Base-by-base conservation (phyloP, 768 basidiomycete species). In the Mycena filopes region DNA sequence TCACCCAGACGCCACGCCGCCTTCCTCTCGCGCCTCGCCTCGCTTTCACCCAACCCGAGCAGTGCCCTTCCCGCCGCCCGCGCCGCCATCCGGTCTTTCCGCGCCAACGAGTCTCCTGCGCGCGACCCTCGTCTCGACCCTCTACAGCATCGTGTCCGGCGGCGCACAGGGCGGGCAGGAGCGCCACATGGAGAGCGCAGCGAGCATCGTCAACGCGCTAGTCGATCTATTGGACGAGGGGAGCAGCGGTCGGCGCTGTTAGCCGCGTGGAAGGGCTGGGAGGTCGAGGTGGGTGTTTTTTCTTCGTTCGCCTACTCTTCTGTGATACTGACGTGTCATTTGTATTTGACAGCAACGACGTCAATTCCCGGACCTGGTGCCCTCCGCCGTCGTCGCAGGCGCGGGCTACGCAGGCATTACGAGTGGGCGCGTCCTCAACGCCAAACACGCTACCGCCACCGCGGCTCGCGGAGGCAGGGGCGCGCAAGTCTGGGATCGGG, bases 341-440 rank as follows among this genome's bases (percentile, higher is more conserved):
- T n/a, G n/a, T n/a, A n/a, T n/a, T n/a, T n/a, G n/a, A n/a, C 66
- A 95, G 92, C 92, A 93, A 88, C 90, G 89, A 21, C 87, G 88
- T 73, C 89, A 95, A 69, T 95, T 95, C 79, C 95, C 95, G 0
- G 90, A 94, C 51, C 83, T 96, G 6, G 75, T 83, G 0, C 89
- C 90, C 5, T 81, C 83, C 4, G 75, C 86, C 3, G 74, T 83
- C 15, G 36, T 36, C 9, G 36, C 36, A 0, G 89, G 91, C 11
- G 80, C 87, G 0, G 89, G 88, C 46, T 96, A 92, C 68, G 89
- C 94, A 0, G 91, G 89, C 0, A 91, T 96, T 66, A 83, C 93
- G 4, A 87, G 89, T 26, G 95, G 94, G 7, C 89, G 93, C 4
- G 90, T 95, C 36, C 81, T 98, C 60, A 93, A 92, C 70, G 93